A percentile compares a stretch with the other conserved stretches of the same genome.
These are phyloP conservation scores for Lentinus polychrous DNA, from an alignment of 1,284 basidiomycete species.

Conservation along the genomic window DNA sequence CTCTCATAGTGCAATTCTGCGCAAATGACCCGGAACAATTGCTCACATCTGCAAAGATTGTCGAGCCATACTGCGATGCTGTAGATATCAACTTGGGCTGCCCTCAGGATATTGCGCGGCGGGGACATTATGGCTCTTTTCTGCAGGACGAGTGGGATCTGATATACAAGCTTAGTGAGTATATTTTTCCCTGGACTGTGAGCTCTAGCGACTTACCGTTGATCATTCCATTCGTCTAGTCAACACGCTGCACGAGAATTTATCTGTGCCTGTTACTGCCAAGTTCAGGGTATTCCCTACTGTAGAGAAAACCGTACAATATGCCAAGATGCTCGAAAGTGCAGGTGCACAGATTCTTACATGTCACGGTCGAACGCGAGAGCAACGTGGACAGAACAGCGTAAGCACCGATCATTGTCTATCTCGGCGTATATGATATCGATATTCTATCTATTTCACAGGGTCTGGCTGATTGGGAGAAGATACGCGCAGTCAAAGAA, in stretches of 20 bases:
- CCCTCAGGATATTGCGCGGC: slow-evolving; percentile 90
- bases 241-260: slow-evolving; percentile 76
- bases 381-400: slow-evolving; percentile 84
- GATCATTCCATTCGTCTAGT: slow-evolving; percentile 43
- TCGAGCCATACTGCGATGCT: slow-evolving; percentile 80
- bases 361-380: slow-evolving; percentile 86
- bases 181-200: not conserved
- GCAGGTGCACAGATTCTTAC: slow-evolving; percentile 95
- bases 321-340: slow-evolving; percentile 90
- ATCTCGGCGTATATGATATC: too few relatives aligned
- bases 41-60: slow-evolving; percentile 65
- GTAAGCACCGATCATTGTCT: slow-evolving; percentile 30
- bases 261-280: slow-evolving; percentile 88
- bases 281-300: slow-evolving; percentile 93
- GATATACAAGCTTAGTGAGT: slow-evolving; percentile 73
- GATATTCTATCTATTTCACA: too few relatives aligned
- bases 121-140: slow-evolving; percentile 81
- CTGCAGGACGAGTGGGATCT: slow-evolving; percentile 94
- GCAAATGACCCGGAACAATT: slow-evolving; percentile 83
- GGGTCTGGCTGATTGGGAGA: slow-evolving; percentile 39
- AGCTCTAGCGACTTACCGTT: not conserved
- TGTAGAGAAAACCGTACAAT: slow-evolving; percentile 83
- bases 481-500: slow-evolving; percentile 34
- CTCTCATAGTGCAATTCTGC: slow-evolving; percentile 91
- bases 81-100: slow-evolving; percentile 96